Evolutionary conservation across 768 basidiomycete species (phyloP).

Genomic region (Lentinula lateritia): DNA sequence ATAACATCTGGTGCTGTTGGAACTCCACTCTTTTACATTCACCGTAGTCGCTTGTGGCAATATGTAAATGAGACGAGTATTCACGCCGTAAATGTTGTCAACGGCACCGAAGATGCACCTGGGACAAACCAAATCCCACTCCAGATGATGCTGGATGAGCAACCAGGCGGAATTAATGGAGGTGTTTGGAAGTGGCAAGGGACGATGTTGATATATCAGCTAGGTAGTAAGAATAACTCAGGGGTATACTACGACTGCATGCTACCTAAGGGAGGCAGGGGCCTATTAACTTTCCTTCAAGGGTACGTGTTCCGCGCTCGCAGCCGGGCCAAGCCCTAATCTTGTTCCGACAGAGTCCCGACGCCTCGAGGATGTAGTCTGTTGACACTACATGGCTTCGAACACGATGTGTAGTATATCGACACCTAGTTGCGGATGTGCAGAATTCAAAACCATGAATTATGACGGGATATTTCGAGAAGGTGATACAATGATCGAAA

Average conservation of each 20-base stretch:
- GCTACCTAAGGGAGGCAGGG: constrained; percentile 29
- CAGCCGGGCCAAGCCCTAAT: neutral
- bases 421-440: too few relatives aligned
- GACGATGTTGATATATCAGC: constrained; percentile 44
- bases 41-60: constrained; percentile 45
- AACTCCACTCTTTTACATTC: constrained; percentile 51
- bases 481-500: neutral
- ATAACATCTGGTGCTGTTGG: constrained; percentile 28
- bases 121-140: constrained; percentile 35
- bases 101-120: constrained; percentile 29
- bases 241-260: constrained; percentile 41
- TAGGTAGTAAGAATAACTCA: constrained; percentile 33
- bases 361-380: constrained; percentile 35
- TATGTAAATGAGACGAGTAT: constrained; percentile 53
- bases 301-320: constrained; percentile 29
- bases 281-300: constrained; percentile 43
- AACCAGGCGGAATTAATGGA: neutral
- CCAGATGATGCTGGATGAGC: constrained; percentile 34
- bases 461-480: neutral
- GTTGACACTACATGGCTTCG: constrained; percentile 40
- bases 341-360: constrained; percentile 19
- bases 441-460: neutral
- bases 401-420: constrained; percentile 7
- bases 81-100: constrained; percentile 47
- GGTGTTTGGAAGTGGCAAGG: constrained; percentile 34